These are phyloP conservation scores for Vitis vinifera DNA, from an alignment of 164 flowering plant genomes.

Conservation along the genomic window ASM3070453v1 NC_081818.1:28192001-28192500, in stretches of 20 bases:
- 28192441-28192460: not conserved
- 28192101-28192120: constrained; percentile 23
- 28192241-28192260: constrained; percentile 81
- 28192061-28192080: constrained; percentile 94
- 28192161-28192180: constrained; percentile 37
- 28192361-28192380: constrained; percentile 86
- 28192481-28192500: not conserved
- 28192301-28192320: constrained; percentile 93
- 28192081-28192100: constrained; percentile 90
- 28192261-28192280: constrained; percentile 92
- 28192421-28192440: constrained; percentile 67
- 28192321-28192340: constrained; percentile 92
- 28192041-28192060: constrained; percentile 99
- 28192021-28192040: constrained; percentile 93
- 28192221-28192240: constrained; percentile 97
- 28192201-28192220: constrained; percentile 98
- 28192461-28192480: not conserved
- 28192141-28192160: not conserved
- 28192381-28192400: constrained; percentile 87
- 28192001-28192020: constrained; percentile 71
- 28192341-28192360: constrained; percentile 92
- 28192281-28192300: constrained; percentile 83
- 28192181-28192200: constrained; percentile 98
- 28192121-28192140: not conserved
- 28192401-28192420: constrained; percentile 96